Percentiles rank a stretch among this genome's conserved stretches.
These are phyloP conservation scores for Colletotrichum incanum DNA, from an alignment of 2,329 filamentous ascomycete genomes.

Conservation along the genomic window DNA sequence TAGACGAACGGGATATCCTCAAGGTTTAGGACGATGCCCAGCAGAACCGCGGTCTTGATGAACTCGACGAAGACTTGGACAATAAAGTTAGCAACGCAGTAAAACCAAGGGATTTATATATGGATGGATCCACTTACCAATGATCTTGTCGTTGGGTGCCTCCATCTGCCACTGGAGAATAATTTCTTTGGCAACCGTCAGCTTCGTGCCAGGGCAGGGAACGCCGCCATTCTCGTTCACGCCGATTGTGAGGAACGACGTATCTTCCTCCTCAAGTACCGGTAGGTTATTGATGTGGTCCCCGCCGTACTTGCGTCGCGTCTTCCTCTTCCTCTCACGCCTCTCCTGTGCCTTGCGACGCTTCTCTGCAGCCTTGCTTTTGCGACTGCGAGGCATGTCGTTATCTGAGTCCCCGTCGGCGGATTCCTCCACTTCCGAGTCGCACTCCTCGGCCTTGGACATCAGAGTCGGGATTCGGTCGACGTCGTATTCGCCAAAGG, in stretches of 20 bases:
- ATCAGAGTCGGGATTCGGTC: background rate
- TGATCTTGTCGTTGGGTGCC: conserved; percentile 56
- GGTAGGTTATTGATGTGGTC: conserved; percentile 47
- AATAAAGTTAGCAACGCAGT: background rate
- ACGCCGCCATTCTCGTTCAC: conserved; percentile 12
- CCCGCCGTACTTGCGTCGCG: conserved; percentile 39
- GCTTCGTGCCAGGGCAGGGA: conserved; percentile 51
- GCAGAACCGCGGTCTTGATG: conserved; percentile 49
- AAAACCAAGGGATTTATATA: background rate
- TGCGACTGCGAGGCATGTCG: background rate
- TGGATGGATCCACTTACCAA: conserved; percentile 50
- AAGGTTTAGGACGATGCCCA: conserved; percentile 55
- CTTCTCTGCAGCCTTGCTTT: background rate
- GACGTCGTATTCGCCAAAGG: accelerated
- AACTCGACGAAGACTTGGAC: conserved; percentile 56
- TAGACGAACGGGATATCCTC: conserved; percentile 56
- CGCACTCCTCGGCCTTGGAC: background rate
- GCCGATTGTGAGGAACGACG: background rate
- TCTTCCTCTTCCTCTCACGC: background rate
- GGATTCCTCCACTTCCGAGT: background rate
- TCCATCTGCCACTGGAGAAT: conserved; percentile 52
- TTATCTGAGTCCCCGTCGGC: background rate
- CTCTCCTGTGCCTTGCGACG: background rate
- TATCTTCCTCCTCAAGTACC: background rate
- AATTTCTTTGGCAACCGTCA: conserved; percentile 50